A percentile compares a stretch with the other conserved stretches of the same genome.
Conservation (phyloP, 768 basidiomycete genomes). For the Ramaria sp. region DNA sequence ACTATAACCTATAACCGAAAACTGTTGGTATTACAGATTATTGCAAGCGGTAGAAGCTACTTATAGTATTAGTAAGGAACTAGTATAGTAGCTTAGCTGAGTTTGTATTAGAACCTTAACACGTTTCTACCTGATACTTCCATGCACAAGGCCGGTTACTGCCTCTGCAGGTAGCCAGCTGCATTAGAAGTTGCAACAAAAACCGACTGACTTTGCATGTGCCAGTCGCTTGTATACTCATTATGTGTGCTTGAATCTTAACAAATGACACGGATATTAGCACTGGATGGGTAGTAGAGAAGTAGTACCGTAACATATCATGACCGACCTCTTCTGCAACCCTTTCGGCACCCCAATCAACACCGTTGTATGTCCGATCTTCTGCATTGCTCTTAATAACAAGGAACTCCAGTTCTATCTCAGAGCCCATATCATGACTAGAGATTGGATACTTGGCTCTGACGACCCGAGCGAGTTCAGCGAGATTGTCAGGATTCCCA, state of each 20-base stretch:
- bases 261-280: not conserved
- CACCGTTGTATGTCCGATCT: slow-evolving; percentile 67
- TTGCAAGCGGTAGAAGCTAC: too few relatives aligned
- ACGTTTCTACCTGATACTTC: too few relatives aligned
- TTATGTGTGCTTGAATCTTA: slow-evolving; percentile 49
- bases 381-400: slow-evolving; percentile 53
- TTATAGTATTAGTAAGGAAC: too few relatives aligned
- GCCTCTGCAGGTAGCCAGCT: too few relatives aligned
- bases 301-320: not conserved
- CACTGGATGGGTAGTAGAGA: too few relatives aligned
- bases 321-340: slow-evolving; percentile 63
- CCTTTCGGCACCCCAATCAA: slow-evolving; percentile 76
- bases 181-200: too few relatives aligned
- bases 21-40: too few relatives aligned
- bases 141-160: too few relatives aligned
- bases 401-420: slow-evolving; percentile 38
- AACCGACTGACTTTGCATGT: slow-evolving; percentile 55
- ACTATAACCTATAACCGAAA: slow-evolving; percentile 66
- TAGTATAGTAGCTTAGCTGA: too few relatives aligned
- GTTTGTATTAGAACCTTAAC: too few relatives aligned
- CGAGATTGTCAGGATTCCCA: slow-evolving; percentile 67
- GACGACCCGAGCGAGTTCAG: slow-evolving; percentile 45
- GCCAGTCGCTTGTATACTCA: slow-evolving; percentile 33
- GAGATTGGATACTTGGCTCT: slow-evolving; percentile 26
- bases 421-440: not conserved